Percentiles rank a stretch among this genome's conserved stretches.
These are phyloP conservation scores for Pseudognaphalium luteoalbum DNA, from an alignment of 129 eudicot species.

Conservation along the genomic window DNA sequence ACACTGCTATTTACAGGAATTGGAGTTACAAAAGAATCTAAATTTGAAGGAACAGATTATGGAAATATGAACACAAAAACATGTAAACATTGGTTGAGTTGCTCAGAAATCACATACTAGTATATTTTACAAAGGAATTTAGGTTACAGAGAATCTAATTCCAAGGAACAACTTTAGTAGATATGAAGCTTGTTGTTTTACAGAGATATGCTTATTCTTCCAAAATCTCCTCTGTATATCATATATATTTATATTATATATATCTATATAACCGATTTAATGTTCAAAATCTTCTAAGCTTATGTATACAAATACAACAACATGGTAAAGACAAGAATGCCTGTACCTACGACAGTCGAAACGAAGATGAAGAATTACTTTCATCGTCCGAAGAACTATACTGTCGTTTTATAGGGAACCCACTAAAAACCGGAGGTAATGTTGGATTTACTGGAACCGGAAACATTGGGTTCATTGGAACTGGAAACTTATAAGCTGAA, in stretches of 20 bases:
- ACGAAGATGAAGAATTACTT: slow-evolving; percentile 52
- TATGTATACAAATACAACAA: slow-evolving; percentile 34
- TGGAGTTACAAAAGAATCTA: slow-evolving; percentile 26
- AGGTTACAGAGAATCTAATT: slow-evolving; percentile 34
- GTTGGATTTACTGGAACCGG: slow-evolving; percentile 88
- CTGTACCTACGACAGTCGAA: slow-evolving; percentile 26
- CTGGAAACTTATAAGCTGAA: slow-evolving; percentile 76
- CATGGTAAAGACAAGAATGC: slow-evolving; percentile 9
- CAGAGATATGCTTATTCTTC: slow-evolving; percentile 41
- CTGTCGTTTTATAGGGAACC: slow-evolving; percentile 47
- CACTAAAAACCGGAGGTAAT: slow-evolving; percentile 48
- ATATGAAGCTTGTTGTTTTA: slow-evolving; percentile 21
- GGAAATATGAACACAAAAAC: slow-evolving; percentile 9
- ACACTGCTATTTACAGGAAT: not conserved
- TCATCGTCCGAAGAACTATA: slow-evolving; percentile 71
- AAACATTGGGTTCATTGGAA: slow-evolving; percentile 88
- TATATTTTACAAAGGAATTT: slow-evolving; percentile 28
- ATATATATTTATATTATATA: slow-evolving; percentile 29
- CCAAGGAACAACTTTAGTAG: slow-evolving; percentile 34
- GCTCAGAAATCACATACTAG: slow-evolving; percentile 6
- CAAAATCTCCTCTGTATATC: slow-evolving; percentile 47
- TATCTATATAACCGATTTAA: slow-evolving; percentile 34
- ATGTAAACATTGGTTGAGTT: not conserved
- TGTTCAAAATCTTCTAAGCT: slow-evolving; percentile 38
- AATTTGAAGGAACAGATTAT: slow-evolving; percentile 22